Evolutionary conservation across 2,329 filamentous ascomycete species (phyloP).

Genomic region (Claviceps fusiformis): DNA sequence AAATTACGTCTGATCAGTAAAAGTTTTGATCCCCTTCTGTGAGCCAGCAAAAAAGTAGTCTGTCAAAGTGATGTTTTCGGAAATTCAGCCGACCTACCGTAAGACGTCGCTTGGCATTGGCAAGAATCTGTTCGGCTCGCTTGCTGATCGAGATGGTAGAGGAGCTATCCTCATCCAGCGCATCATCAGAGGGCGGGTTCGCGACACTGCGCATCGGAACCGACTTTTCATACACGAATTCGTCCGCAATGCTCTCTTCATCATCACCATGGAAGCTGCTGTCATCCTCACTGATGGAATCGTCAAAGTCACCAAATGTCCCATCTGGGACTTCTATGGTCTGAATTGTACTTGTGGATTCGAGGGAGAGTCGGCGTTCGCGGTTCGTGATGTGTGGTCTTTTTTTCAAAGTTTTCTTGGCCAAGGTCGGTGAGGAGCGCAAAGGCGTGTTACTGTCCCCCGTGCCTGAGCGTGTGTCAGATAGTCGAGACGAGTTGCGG

Average conservation of each 20-base stretch:
- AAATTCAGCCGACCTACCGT: constrained; percentile 45
- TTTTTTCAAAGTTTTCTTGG: constrained; percentile 29
- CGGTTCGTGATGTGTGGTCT: constrained; percentile 29
- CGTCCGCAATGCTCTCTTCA: constrained; percentile 50
- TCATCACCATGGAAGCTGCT: constrained; percentile 55
- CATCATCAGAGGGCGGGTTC: constrained; percentile 8
- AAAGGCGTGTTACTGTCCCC: constrained; percentile 21
- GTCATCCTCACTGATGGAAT: constrained; percentile 47
- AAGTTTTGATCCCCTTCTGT: neutral
- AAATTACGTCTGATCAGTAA: neutral
- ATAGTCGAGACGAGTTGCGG: constrained; percentile 22
- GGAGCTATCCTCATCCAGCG: constrained; percentile 39
- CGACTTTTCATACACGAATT: constrained; percentile 34
- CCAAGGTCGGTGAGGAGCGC: constrained; percentile 32
- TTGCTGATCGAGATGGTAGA: constrained; percentile 66
- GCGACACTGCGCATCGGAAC: constrained; percentile 10
- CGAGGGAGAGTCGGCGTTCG: constrained; percentile 40
- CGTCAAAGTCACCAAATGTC: constrained; percentile 49
- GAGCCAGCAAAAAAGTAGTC: neutral
- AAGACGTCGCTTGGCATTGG: constrained; percentile 79
- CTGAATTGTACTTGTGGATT: constrained; percentile 48
- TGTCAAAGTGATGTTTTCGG: neutral
- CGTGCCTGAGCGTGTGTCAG: constrained; percentile 14
- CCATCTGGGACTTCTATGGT: constrained; percentile 31
- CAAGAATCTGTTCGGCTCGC: constrained; percentile 77